Percentiles rank a stretch among this genome's conserved stretches.
These are phyloP conservation scores for Poa annua DNA, from an alignment of 176 grass and related monocot species.

Conservation along the genomic window DNA sequence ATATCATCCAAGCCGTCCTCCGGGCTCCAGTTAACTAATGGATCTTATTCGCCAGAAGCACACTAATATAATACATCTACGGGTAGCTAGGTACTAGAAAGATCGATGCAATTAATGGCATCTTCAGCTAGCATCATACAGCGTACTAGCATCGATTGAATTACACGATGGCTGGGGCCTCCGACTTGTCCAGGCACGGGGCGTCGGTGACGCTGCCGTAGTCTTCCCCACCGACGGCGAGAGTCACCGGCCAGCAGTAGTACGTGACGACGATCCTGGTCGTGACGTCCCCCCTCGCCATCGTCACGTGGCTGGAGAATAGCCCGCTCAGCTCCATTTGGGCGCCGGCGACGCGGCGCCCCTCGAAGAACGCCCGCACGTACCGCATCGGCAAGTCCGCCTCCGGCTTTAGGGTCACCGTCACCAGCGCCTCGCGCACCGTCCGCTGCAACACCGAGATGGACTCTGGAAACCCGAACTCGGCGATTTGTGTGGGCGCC, in stretches of 20 bases:
- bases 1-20: no score
- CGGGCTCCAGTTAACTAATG: no score
- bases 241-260: conserved; percentile 21
- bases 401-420: not conserved
- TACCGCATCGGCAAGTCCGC: conserved; percentile 17
- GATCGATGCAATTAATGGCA: no score
- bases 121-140: no score
- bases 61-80: no score
- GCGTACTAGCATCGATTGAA: no score
- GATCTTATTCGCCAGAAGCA: no score
- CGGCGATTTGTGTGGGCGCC: not conserved
- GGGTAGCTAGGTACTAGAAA: no score
- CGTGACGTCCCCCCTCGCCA: not conserved
- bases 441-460: not conserved
- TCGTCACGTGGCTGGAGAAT: not conserved
- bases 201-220: not conserved
- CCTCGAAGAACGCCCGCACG: conserved; percentile 12
- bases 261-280: not conserved
- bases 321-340: not conserved
- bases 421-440: not conserved
- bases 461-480: not conserved
- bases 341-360: not conserved
- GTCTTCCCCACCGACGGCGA: not conserved
- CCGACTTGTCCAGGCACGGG: not conserved
- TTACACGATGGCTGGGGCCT: not conserved